Percentiles rank a stretch among this genome's conserved stretches.
These are phyloP conservation scores for Alternaria ventricosa DNA, from an alignment of 2,329 filamentous ascomycete species.

Conservation along the genomic window DNA sequence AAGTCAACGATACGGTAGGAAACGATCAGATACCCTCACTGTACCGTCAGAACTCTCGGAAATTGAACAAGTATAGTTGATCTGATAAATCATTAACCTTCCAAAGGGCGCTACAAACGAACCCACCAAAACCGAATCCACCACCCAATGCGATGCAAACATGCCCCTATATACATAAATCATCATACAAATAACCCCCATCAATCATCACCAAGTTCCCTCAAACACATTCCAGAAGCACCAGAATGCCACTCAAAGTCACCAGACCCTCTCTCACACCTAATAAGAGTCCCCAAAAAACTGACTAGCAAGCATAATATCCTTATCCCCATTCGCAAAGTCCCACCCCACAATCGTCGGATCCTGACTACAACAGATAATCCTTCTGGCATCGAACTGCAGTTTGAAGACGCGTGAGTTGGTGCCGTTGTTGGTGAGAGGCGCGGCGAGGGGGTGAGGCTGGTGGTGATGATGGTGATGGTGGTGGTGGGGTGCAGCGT, in stretches of 20 bases:
- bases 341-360: slow-evolving; percentile 96
- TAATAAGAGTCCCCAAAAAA: slow-evolving; percentile 69
- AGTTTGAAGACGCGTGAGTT: slow-evolving; percentile 86
- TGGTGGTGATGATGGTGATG: slow-evolving; percentile 44
- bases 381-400: slow-evolving; percentile 91
- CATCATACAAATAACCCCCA: not conserved
- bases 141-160: not conserved
- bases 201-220: too few species aligned
- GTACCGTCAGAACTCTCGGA: too few species aligned
- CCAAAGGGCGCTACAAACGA: too few species aligned
- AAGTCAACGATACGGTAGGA: too few species aligned
- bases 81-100: too few species aligned
- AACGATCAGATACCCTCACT: too few species aligned
- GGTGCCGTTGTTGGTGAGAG: slow-evolving; percentile 40
- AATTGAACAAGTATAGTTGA: too few species aligned
- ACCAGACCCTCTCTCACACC: not conserved
- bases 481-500: slow-evolving; percentile 26
- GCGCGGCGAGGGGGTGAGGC: slow-evolving; percentile 33
- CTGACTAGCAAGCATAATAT: slow-evolving; percentile 76
- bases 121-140: too few species aligned
- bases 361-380: slow-evolving; percentile 94
- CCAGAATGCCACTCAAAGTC: too few species aligned
- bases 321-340: slow-evolving; percentile 85
- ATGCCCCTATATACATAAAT: not conserved
- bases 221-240: not conserved